Percentiles rank a stretch among this genome's conserved stretches.
phyloP scores from a whole-genome alignment of 2,329 filamentous ascomycete genomes.

The Trichoderma sp. region DNA sequence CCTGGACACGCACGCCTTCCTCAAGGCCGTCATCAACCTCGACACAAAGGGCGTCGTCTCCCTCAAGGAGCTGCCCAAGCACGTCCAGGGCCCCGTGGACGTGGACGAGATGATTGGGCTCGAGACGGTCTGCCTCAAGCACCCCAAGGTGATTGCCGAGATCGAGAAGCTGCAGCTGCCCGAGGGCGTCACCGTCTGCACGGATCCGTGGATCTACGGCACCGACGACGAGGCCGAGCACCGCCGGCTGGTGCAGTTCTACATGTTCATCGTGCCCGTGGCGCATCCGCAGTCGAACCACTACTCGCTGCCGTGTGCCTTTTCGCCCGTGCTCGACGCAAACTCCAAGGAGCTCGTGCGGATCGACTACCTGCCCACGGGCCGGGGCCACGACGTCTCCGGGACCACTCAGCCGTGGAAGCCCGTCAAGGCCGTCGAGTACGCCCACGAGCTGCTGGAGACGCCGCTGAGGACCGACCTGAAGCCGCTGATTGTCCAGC shows the following conservation, averaged over 20 bases:
- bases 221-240: conserved; percentile 43
- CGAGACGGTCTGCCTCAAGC: conserved; percentile 11
- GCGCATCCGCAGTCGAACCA: conserved; percentile 61
- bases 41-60: conserved; percentile 38
- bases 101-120: conserved; percentile 32
- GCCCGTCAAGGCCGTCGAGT: conserved; percentile 55
- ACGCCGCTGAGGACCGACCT: conserved; percentile 52
- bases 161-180: conserved; percentile 52
- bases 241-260: conserved; percentile 51
- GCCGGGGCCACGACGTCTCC: conserved; percentile 51
- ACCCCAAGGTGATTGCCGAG: conserved; percentile 45
- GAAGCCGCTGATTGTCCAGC: conserved; percentile 72
- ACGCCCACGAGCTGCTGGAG: conserved; percentile 54
- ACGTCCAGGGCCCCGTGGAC: conserved; percentile 43
- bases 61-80: conserved; percentile 33
- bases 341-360: conserved; percentile 56
- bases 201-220: conserved; percentile 70
- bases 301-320: conserved; percentile 62
- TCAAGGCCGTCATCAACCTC: conserved; percentile 47
- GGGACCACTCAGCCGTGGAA: conserved; percentile 40
- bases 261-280: conserved; percentile 46
- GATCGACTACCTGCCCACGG: conserved; percentile 59
- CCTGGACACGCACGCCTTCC: conserved; percentile 39
- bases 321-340: conserved; percentile 62
- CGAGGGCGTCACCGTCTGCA: conserved; percentile 47